These are phyloP conservation scores for Mycosarcoma maydis DNA, from an alignment of 1,284 basidiomycete genomes.

Conservation along the genomic window DNA sequence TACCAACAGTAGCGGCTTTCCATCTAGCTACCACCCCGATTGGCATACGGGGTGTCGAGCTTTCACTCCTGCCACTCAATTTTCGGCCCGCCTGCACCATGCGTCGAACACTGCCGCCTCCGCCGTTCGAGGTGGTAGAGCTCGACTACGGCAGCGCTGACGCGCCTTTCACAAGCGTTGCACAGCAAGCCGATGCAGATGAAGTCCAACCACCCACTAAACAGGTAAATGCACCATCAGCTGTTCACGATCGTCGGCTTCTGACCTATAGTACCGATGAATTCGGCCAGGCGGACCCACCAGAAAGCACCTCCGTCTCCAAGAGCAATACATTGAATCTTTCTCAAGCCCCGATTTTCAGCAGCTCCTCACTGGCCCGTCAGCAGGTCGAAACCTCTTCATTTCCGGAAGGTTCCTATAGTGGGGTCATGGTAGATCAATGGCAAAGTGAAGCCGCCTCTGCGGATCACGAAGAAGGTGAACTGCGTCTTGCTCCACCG, in stretches of 20 bases:
- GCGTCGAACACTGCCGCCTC: constrained; percentile 31
- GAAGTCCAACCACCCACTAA: constrained; percentile 4
- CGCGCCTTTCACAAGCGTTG: background rate
- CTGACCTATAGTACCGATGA: constrained; percentile 24
- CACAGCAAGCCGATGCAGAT: constrained; percentile 5
- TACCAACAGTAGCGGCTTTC: background rate
- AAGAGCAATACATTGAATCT: background rate
- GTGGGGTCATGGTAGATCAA: background rate
- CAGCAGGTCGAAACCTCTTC: background rate
- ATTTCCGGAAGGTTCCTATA: background rate
- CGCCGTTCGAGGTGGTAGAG: constrained; percentile 24
- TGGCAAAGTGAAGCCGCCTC: background rate
- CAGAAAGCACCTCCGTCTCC: background rate
- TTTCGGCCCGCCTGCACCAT: constrained; percentile 10
- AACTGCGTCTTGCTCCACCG: background rate
- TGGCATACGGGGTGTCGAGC: background rate
- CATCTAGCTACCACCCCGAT: constrained; percentile 1
- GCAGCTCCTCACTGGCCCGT: background rate
- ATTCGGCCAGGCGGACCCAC: background rate
- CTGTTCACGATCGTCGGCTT: constrained; percentile 13
- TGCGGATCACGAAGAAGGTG: background rate
- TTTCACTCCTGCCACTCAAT: background rate
- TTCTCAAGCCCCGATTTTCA: constrained; percentile 9
- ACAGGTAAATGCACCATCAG: background rate
- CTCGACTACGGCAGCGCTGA: constrained; percentile 42